phyloP scores from a whole-genome alignment of 2,329 filamentous ascomycete genomes.

The Raffaelea albimanens region DNA sequence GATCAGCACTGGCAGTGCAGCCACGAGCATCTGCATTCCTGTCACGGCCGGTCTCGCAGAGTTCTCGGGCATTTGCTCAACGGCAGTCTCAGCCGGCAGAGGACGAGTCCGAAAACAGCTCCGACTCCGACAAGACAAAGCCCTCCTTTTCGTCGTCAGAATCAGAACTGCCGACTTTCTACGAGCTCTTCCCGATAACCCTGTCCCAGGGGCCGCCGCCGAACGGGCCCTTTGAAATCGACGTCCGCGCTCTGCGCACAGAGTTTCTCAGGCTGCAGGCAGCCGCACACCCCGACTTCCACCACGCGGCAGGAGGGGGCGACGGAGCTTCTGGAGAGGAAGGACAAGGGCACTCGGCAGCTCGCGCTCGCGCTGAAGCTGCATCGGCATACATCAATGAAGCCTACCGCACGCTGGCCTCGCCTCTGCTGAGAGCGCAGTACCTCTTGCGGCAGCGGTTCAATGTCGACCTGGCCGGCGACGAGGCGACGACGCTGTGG shows the following conservation, averaged over 20 bases:
- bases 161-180: constrained; percentile 36
- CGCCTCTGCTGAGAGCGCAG: constrained; percentile 76
- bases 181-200: constrained; percentile 78
- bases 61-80: too few relatives aligned
- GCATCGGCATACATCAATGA: constrained; percentile 81
- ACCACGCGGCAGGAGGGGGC: constrained; percentile 20
- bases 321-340: neutral
- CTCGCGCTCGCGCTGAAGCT: constrained; percentile 53
- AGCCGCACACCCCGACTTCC: constrained; percentile 63
- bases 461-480: constrained; percentile 68
- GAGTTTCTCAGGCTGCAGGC: constrained; percentile 85
- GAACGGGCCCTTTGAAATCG: constrained; percentile 62
- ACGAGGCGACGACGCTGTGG: constrained; percentile 60
- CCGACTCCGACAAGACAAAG: neutral
- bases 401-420: constrained; percentile 75
- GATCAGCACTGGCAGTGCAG: too few relatives aligned
- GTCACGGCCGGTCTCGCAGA: too few relatives aligned
- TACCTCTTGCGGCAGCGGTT: constrained; percentile 65
- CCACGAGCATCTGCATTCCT: too few relatives aligned
- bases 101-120: neutral
- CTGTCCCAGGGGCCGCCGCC: constrained; percentile 73
- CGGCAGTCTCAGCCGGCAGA: too few relatives aligned
- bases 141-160: neutral
- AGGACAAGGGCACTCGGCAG: neutral
- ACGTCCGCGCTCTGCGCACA: constrained; percentile 58